Conservation (phyloP, 176 grass and related monocot genomes). For the Hsuehochloa calcarea region DNA sequence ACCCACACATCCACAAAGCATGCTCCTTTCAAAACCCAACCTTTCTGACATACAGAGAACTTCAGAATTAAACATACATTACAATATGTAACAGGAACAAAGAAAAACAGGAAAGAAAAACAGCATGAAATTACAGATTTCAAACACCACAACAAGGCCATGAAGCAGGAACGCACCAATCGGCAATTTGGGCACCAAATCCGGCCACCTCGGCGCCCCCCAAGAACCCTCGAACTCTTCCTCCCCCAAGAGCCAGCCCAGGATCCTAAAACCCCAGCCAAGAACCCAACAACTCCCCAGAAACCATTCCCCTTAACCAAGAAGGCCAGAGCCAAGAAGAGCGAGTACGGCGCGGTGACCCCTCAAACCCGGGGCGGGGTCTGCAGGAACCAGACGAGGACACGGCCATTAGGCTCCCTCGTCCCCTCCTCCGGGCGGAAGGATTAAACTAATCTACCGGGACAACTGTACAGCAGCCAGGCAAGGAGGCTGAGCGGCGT, state of each 20-base stretch:
- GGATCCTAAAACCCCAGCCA: conserved; percentile 13
- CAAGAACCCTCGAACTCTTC: not conserved
- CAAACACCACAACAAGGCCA: not conserved
- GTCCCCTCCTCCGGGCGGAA: not conserved
- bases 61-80: not conserved
- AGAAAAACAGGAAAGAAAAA: not conserved
- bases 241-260: not conserved
- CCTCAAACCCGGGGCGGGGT: conserved; percentile 40
- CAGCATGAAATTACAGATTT: not conserved
- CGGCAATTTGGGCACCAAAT: not conserved
- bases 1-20: not conserved
- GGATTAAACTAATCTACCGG: conserved; percentile 45
- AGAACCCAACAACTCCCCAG: conserved; percentile 31
- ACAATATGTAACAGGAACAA: not conserved
- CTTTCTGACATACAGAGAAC: not conserved
- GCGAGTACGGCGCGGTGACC: conserved; percentile 15
- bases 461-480: conserved; percentile 45
- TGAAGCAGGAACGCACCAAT: conserved; percentile 16
- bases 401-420: conserved; percentile 42
- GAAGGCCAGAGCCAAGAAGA: conserved; percentile 1
- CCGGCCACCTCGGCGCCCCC: not conserved
- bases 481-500: not conserved
- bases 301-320: conserved; percentile 21
- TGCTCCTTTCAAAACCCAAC: not conserved
- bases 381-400: conserved; percentile 37